A percentile compares a stretch with the other conserved stretches of the same genome.
Conservation (phyloP, 192 early-diverging fungal genomes). For the Jimgerdemannia lactiflua region DNA sequence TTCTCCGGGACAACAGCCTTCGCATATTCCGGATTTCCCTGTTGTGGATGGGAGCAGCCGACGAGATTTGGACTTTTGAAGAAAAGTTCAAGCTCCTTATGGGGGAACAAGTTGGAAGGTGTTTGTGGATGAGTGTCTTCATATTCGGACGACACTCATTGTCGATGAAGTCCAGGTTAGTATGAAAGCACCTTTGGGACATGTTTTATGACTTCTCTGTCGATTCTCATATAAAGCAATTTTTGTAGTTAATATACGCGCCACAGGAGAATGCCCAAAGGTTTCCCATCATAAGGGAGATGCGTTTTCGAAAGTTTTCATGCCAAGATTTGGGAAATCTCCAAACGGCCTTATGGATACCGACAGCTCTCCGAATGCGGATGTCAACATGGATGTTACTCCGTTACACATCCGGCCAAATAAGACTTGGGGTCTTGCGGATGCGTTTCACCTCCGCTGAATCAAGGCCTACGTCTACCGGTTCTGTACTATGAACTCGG, state of each 20-base stretch:
- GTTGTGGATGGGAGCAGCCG: conserved; percentile 2
- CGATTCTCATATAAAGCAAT: not conserved
- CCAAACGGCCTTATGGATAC: conserved; percentile 8
- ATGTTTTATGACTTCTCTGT: conserved; percentile 1
- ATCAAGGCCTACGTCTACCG: not conserved
- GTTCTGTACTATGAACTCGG: not conserved
- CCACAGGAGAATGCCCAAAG: not conserved
- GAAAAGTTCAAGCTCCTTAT: not conserved
- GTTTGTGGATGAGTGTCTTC: conserved; percentile 4
- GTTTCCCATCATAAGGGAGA: conserved; percentile 1
- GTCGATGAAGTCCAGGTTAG: conserved; percentile 16
- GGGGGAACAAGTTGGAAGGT: conserved; percentile 1
- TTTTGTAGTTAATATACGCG: not conserved
- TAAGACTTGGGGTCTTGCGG: not conserved
- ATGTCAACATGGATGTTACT: not conserved
- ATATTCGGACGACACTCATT: conserved; percentile 11
- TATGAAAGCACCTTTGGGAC: not conserved
- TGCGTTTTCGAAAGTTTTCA: conserved; percentile 4
- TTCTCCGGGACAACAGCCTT: conserved; percentile 4
- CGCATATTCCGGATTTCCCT: conserved; percentile 3
- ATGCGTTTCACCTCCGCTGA: not conserved
- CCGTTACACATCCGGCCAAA: not conserved
- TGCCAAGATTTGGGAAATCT: conserved; percentile 1
- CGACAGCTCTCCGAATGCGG: no score
- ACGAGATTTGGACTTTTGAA: not conserved